Evolutionary conservation across 78 protist species (phyloP), one percentile per base, ranked within the genome.

Genomic region (Dictyostelium brefeldianum): DNA sequence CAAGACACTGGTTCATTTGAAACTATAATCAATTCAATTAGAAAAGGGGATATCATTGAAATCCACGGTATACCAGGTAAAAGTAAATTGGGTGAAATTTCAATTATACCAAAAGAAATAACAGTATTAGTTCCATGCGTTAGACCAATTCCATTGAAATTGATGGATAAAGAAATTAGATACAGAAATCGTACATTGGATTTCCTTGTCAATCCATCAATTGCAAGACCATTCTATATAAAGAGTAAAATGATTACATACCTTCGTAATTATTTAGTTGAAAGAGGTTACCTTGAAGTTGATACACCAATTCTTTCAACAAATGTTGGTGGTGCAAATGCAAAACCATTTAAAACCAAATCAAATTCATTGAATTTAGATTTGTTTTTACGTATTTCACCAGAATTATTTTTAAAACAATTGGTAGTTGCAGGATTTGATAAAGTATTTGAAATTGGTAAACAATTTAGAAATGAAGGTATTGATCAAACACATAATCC

Each of bases 391-490:
- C 96, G 99, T 59, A 96, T 99, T 29, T 99, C 99, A 14, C 99
- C 99, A 25, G 99, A 99, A 96, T 95, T 99, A 50, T 99, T 97
- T 96, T 97, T 99, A 65, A 99, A 99, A 97, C 90, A 83, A 98
- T 94, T 98, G 29, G 97, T 99, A 78, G 95, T 99, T 27, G 99
- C 99, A 6, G 99, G 99, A 3, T 50, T 99, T 41, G 99, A 99
- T 73, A 95, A 99, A 11, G 99, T 99, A 3, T 99, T 98, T 83
- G 99, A 99, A 96, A 81, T 99, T 78, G 99, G 99, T 29, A 97
- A 98, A 59, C 98, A 98, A 90, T 99, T 99, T 98, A 95, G 99
- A 69, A 99, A 99, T 95, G 99, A 99, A 79, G 98, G 99, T 20
- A 98, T 99, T 27, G 99, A 99, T 79, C 41, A 95, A 80, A 99